phyloP scores from a whole-genome alignment of 2,329 filamentous ascomycete species.

The Ophiostoma perfectum region DNA sequence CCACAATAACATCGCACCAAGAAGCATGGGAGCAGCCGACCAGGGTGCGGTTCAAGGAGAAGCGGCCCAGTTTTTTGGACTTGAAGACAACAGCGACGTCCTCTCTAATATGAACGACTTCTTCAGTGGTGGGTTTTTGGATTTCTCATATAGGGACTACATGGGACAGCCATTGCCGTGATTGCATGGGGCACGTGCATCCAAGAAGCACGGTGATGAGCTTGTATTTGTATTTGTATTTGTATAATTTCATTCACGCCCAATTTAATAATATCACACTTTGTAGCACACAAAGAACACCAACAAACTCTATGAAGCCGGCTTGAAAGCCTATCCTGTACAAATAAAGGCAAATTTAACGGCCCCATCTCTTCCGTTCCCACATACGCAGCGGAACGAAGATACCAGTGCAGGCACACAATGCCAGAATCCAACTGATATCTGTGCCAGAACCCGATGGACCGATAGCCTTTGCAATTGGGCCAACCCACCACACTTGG shows the following conservation, averaged over 20 bases:
- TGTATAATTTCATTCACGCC: background rate
- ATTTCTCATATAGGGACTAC: slow-evolving; percentile 11
- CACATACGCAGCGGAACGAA: background rate
- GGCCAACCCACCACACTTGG: slow-evolving; percentile 14
- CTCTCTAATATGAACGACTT: slow-evolving; percentile 12
- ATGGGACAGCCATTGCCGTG: slow-evolving; percentile 9
- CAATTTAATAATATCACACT: too few species aligned
- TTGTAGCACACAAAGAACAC: too few species aligned
- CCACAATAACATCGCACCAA: background rate
- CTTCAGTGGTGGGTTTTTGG: slow-evolving; percentile 10
- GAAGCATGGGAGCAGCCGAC: background rate
- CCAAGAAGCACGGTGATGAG: background rate
- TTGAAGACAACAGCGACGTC: slow-evolving; percentile 6
- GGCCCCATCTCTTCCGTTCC: background rate
- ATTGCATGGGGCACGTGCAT: background rate
- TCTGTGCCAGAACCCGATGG: background rate
- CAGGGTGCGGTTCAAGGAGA: background rate
- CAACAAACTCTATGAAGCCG: too few species aligned
- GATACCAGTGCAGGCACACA: background rate
- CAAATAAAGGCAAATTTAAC: background rate
- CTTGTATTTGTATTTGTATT: background rate
- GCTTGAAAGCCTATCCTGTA: too few species aligned
- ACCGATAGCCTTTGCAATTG: slow-evolving; percentile 5
- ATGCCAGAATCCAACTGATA: background rate
- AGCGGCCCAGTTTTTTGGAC: background rate